phyloP scores from a whole-genome alignment of 1,284 basidiomycete genomes.

The Puccinia coronata region DNA sequence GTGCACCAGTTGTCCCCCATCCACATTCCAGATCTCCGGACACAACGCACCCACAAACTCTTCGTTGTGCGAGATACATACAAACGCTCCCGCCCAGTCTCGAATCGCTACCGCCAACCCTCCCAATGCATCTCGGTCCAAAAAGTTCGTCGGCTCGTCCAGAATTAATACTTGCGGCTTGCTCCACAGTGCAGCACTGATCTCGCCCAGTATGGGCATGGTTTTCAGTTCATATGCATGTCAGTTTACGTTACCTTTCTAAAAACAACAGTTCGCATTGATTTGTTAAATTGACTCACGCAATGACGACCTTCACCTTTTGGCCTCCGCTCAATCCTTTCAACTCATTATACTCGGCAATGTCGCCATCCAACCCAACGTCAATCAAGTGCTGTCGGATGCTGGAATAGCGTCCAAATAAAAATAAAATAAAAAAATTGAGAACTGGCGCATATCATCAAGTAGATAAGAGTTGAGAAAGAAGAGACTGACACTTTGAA shows the following conservation, averaged over 20 bases:
- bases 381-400: slow-evolving; percentile 61
- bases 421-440: background rate
- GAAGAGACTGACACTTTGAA: slow-evolving; percentile 55
- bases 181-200: slow-evolving; percentile 81
- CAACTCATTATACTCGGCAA: slow-evolving; percentile 95
- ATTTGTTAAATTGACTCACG: slow-evolving; percentile 55
- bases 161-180: slow-evolving; percentile 72
- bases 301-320: slow-evolving; percentile 96
- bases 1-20: slow-evolving; percentile 74
- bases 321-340: slow-evolving; percentile 70
- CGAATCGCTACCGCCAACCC: slow-evolving; percentile 93
- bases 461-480: slow-evolving; percentile 61
- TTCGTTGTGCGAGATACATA: slow-evolving; percentile 92
- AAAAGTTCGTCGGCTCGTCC: slow-evolving; percentile 87
- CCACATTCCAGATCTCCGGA: slow-evolving; percentile 67
- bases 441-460: background rate
- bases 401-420: slow-evolving; percentile 14
- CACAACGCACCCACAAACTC: slow-evolving; percentile 58
- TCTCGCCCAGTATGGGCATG: background rate
- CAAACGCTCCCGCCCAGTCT: slow-evolving; percentile 93
- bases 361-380: slow-evolving; percentile 93
- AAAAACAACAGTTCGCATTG: background rate
- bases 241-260: background rate
- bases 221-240: too few relatives aligned
- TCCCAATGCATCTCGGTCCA: slow-evolving; percentile 71